Percentiles rank a stretch among this genome's conserved stretches.
Conservation (phyloP, 768 basidiomycete species). For the Serendipita sp. region DNA sequence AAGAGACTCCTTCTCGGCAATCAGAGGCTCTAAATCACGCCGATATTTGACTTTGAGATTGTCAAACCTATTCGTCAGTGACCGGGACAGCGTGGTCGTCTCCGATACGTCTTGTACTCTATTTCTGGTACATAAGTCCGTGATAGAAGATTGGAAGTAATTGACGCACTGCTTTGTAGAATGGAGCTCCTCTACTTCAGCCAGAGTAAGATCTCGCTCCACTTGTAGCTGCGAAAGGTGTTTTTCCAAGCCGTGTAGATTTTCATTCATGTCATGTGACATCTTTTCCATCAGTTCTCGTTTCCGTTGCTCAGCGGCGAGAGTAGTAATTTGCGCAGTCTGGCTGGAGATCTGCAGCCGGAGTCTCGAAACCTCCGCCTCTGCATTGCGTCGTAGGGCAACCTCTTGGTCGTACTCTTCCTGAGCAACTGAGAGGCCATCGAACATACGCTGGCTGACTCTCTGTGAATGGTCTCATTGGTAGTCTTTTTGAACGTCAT, state of each 20-base stretch:
- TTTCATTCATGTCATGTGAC: constrained; percentile 62
- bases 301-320: constrained; percentile 62
- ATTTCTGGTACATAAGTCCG: background rate
- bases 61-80: constrained; percentile 74
- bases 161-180: constrained; percentile 47
- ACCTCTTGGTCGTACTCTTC: constrained; percentile 90
- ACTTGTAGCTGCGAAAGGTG: constrained; percentile 77
- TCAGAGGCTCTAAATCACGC: constrained; percentile 71
- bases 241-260: constrained; percentile 61
- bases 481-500: background rate
- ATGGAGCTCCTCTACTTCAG: constrained; percentile 84
- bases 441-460: constrained; percentile 80
- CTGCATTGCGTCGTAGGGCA: constrained; percentile 73
- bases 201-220: constrained; percentile 81
- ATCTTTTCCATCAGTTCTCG: constrained; percentile 68
- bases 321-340: constrained; percentile 68
- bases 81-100: constrained; percentile 31
- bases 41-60: constrained; percentile 77
- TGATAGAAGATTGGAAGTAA: background rate
- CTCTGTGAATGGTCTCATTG: constrained; percentile 33
- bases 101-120: constrained; percentile 8
- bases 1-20: constrained; percentile 63
- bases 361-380: constrained; percentile 79
- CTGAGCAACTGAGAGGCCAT: constrained; percentile 83
- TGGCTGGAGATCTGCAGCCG: constrained; percentile 80